Evolutionary conservation across 805 yeast species (phyloP), one percentile per base, ranked within the genome.

Genomic region (Kluyveromyces nonfermentans): DNA sequence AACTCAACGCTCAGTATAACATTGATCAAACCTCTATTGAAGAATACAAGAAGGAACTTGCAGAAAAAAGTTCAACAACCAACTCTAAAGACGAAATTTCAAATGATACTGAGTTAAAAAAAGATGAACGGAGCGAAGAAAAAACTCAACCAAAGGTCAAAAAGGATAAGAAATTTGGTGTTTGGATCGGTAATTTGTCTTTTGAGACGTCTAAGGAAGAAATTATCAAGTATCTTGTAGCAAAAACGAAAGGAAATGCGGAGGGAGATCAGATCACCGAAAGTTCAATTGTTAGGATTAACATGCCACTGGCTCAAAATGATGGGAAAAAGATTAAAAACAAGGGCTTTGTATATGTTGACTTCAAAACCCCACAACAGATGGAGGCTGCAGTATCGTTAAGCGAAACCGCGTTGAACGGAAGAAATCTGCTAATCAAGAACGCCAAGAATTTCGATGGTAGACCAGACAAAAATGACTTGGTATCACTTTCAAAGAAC

Each of bases 151-250:
- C 1, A 43, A 56, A 48, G 52, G 46, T 19, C 45, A 65, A 60
- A 35, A 50, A 55, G 16, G 68, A 68, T 41, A 73, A 81, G 4
- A 76, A 73, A 43, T 75, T 67, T 54, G 94, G 94, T 37, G 93
- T 88, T 31, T 93, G 98, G 98, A 76, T 93, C 38, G 98, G 98
- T 35, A 93, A 93, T 60, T 65, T 93, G 50, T 73, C 96, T 0
- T 93, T 82, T 56, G 93, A 85, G 42, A 86, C 96, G 5, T 72
- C 80, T 0, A 78, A 74, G 53, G 90, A 83, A 31, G 94, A 88
- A 50, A 57, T 93, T 30, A 67, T 68, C 12, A 71, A 79, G 43
- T 87, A 83, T 50, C 63, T 93, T 7, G 65, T 72, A 1, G 72
- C 75, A 8, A 85, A 82, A 57, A 75, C 90, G 0, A 56, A 66